Conservation (phyloP, 78 protist genomes). For the Chrysochromulina tobinii region DNA sequence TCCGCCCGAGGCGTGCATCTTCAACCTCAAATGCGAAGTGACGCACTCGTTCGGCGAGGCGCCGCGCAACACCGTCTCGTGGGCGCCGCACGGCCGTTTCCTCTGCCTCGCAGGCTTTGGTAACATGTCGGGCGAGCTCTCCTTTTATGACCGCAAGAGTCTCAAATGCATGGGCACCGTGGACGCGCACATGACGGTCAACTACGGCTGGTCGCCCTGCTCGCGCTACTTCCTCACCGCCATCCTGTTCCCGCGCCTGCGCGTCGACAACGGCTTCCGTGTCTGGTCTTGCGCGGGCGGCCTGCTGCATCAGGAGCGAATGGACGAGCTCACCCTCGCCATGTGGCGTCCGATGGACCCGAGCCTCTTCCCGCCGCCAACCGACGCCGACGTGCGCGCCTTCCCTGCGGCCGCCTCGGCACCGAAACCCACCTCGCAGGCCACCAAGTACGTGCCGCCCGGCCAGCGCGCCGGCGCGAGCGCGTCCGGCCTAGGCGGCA, state of each 20-base stretch:
- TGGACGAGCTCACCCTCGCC: background rate
- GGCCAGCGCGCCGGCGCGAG: background rate
- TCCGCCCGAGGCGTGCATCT: background rate
- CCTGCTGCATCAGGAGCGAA: background rate
- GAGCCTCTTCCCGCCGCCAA: background rate
- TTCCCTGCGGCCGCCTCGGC: background rate
- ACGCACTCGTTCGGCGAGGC: constrained; percentile 68
- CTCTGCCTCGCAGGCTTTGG: constrained; percentile 66
- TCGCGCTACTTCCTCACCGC: constrained; percentile 46
- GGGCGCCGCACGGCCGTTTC: constrained; percentile 51
- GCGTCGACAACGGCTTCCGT: constrained; percentile 59
- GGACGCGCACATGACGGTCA: constrained; percentile 27
- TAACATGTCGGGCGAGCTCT: constrained; percentile 60
- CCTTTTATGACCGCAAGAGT: constrained; percentile 26
- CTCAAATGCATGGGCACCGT: background rate
- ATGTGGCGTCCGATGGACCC: background rate
- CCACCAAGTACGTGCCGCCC: background rate
- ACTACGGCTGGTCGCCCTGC: constrained; percentile 55
- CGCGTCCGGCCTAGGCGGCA: background rate
- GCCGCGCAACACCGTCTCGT: constrained; percentile 59
- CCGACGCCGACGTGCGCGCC: background rate
- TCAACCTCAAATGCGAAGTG: constrained; percentile 33
- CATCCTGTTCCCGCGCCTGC: constrained; percentile 68
- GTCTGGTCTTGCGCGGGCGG: background rate
- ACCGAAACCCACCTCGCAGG: background rate